These are phyloP conservation scores for Conoideocrella luteorostrata DNA, from an alignment of 2,329 filamentous ascomycete genomes.

Conservation along the genomic window DNA sequence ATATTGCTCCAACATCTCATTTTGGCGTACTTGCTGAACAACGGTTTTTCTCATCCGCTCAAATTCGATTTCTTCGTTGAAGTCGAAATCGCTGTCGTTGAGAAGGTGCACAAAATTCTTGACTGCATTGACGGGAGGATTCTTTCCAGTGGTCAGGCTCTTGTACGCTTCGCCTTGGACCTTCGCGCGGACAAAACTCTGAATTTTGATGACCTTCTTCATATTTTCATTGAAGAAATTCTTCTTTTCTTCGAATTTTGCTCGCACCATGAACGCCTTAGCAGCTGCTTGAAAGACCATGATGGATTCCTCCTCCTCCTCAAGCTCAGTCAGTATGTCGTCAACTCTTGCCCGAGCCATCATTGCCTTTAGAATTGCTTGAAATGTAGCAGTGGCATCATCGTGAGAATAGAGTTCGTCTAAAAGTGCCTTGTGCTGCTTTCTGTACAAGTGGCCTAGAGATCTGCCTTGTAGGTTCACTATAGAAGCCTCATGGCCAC, in stretches of 20 bases:
- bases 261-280: conserved; percentile 67
- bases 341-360: conserved; percentile 69
- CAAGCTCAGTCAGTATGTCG: conserved; percentile 66
- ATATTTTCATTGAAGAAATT: conserved; percentile 92
- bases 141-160: conserved; percentile 91
- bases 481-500: conserved; percentile 50
- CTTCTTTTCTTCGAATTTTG: conserved; percentile 74
- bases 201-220: conserved; percentile 97
- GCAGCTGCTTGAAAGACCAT: conserved; percentile 68
- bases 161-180: conserved; percentile 98
- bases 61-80: conserved; percentile 97
- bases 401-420: conserved; percentile 64
- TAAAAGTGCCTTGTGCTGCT: conserved; percentile 55
- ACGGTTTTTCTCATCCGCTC: conserved; percentile 92
- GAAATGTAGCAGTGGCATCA: conserved; percentile 60
- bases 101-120: conserved; percentile 97
- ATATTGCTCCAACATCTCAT: conserved; percentile 95
- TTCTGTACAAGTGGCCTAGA: conserved; percentile 59
- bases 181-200: conserved; percentile 90
- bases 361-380: conserved; percentile 73
- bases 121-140: conserved; percentile 91
- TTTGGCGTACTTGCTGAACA: conserved; percentile 93
- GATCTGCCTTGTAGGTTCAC: conserved; percentile 59
- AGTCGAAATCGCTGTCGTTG: conserved; percentile 97
- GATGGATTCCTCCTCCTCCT: conserved; percentile 74